Base-by-base conservation (phyloP, 116 monocot genomes). In the Iris pallida region DNA sequence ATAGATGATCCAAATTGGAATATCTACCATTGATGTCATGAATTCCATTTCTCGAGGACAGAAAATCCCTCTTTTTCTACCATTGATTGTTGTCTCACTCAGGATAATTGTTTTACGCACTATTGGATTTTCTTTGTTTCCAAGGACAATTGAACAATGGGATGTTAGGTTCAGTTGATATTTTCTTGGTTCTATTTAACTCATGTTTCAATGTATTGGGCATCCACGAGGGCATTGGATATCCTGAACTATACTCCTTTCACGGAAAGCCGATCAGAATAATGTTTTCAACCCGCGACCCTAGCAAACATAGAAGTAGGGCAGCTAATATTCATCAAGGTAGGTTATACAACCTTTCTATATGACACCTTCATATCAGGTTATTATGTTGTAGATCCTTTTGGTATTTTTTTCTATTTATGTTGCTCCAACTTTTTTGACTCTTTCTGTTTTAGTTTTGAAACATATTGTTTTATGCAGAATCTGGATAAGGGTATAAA, bases 11-110 rank as follows among this genome's bases (percentile, higher is more conserved):
- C 98, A 98, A 68, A 98, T 92, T 63, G 98, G 98, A 49, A 98
- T 98, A 81, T 98, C 98, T 17, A 98, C 98, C 18, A 98, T 98
- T 71, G 98, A 98, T 88, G 98, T 98, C 64, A 98, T 98, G 98
- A 98, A 98, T 61, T 98, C 98, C 19, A 98, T 98, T 80, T 92
- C 98, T 74, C 74, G 98, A 70, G 98, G 98, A 42, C 98, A 98
- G 80, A 98, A 98, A 66, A 98, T 98, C 12, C 98, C 98, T 60
- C 88, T 98, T 66, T n/a, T 98, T 98, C 62, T 98, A n/a, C n/a
- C n/a, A n/a, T n/a, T n/a, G n/a, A n/a, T n/a, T n/a, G 30, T 30
- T 30, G 30, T 30, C 30, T 30, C 30, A 3, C n/a, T n/a, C n/a
- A n/a, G 30, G 30, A 30, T 30, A 30, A 30, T 30, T 30, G 30